phyloP scores from a whole-genome alignment of 441 rosid species.

The Viola pubescens region DNA sequence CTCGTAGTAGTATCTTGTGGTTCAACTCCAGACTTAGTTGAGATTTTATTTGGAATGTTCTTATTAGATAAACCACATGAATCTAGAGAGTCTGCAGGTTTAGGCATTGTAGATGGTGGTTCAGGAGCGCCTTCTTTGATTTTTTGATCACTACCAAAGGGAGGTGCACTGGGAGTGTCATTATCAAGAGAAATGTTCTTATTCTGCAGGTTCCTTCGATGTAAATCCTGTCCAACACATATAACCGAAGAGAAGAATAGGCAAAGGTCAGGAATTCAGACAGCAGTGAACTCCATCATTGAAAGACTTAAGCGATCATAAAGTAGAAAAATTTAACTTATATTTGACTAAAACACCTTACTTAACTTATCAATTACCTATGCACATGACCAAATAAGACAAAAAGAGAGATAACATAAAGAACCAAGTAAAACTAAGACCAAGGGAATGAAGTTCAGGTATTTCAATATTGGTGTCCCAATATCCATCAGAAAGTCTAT shows the following conservation, averaged over 20 bases:
- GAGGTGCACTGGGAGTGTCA: constrained; percentile 91
- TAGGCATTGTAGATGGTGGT: constrained; percentile 31
- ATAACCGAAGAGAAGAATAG: neutral
- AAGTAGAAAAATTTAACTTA: too few relatives aligned
- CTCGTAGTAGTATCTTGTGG: constrained; percentile 33
- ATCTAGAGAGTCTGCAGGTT: constrained; percentile 16
- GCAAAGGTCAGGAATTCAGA: too few relatives aligned
- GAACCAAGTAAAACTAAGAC: too few relatives aligned
- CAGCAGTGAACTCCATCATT: too few relatives aligned
- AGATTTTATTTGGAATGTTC: constrained; percentile 19
- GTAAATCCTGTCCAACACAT: constrained; percentile 38
- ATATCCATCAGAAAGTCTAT: too few relatives aligned
- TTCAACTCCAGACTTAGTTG: constrained; percentile 23
- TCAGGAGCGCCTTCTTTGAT: constrained; percentile 35
- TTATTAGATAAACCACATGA: constrained; percentile 17
- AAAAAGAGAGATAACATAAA: too few relatives aligned
- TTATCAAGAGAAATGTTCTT: constrained; percentile 41
- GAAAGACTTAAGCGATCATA: too few relatives aligned
- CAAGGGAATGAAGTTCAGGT: too few relatives aligned
- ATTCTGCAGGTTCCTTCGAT: constrained; percentile 23
- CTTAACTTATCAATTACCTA: too few relatives aligned
- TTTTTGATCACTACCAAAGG: constrained; percentile 53
- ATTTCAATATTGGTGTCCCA: too few relatives aligned
- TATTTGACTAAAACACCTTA: too few relatives aligned
- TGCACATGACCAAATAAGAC: too few relatives aligned